These are phyloP conservation scores for Gillenia trifoliata DNA, from an alignment of 306 rosid genomes.

Conservation along the genomic window DNA sequence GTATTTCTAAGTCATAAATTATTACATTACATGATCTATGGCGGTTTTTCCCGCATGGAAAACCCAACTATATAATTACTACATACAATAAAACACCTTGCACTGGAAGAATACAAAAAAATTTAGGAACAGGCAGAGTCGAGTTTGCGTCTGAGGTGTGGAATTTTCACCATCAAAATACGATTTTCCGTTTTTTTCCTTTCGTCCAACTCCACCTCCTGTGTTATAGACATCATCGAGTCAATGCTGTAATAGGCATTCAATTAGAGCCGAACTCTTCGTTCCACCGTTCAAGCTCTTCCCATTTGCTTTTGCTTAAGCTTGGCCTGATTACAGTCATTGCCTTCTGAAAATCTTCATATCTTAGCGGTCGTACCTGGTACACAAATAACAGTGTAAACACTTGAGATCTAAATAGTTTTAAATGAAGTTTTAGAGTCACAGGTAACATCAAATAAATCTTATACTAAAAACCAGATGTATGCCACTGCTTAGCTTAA, in stretches of 20 bases:
- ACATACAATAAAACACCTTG: not conserved
- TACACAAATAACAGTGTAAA: conserved; percentile 7
- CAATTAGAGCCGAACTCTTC: conserved; percentile 84
- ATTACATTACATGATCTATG: not conserved
- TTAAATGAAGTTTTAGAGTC: not conserved
- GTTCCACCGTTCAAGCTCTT: conserved; percentile 89
- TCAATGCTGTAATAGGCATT: conserved; percentile 9
- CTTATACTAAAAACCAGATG: not conserved
- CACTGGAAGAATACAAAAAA: not conserved
- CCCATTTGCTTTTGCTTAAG: conserved; percentile 89
- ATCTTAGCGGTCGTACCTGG: conserved; percentile 72
- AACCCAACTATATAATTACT: not conserved
- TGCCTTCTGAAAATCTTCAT: conserved; percentile 73
- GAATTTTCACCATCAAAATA: not conserved
- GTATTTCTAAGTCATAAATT: no score
- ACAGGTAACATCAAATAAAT: not conserved
- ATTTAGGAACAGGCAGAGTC: not conserved
- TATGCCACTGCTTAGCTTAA: not conserved
- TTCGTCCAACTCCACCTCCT: not conserved
- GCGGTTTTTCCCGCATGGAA: not conserved
- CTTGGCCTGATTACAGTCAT: conserved; percentile 86
- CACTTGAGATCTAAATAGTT: not conserved
- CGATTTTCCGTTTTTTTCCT: not conserved
- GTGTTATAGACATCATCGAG: not conserved
- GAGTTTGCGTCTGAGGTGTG: not conserved